phyloP scores from a whole-genome alignment of 164 flowering plant species.

The Stephania japonica region DNA sequence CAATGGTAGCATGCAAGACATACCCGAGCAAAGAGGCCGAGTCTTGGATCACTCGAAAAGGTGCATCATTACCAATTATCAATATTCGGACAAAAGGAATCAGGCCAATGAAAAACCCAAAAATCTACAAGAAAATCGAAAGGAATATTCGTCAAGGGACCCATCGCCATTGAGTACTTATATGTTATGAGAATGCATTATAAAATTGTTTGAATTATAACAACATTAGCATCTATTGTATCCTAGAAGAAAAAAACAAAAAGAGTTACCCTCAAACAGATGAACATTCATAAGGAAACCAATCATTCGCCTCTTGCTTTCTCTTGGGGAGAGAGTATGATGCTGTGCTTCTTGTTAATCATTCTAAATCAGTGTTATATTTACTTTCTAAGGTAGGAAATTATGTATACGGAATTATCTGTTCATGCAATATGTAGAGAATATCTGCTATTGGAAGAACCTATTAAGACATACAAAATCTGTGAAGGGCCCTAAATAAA shows the following conservation, averaged over 20 bases:
- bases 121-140: conserved; percentile 32
- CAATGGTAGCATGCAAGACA: neutral
- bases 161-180: neutral
- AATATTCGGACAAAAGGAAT: conserved; percentile 39
- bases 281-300: too few species aligned
- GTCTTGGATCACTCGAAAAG: conserved; percentile 60
- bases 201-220: neutral
- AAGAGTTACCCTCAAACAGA: too few species aligned
- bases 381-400: too few species aligned
- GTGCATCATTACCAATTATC: conserved; percentile 58
- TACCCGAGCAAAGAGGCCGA: conserved; percentile 58
- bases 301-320: too few species aligned
- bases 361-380: too few species aligned
- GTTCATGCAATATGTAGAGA: too few species aligned
- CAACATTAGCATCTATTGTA: neutral
- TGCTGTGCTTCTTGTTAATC: too few species aligned
- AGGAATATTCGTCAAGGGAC: neutral
- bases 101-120: conserved; percentile 53
- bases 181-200: neutral
- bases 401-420: too few species aligned
- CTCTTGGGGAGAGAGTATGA: too few species aligned
- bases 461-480: too few species aligned
- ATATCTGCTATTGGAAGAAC: too few species aligned
- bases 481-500: too few species aligned
- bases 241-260: neutral